Evolutionary conservation across 2,329 filamentous ascomycete genomes (phyloP).

Genomic region (Arthrobotrys iridis): DNA sequence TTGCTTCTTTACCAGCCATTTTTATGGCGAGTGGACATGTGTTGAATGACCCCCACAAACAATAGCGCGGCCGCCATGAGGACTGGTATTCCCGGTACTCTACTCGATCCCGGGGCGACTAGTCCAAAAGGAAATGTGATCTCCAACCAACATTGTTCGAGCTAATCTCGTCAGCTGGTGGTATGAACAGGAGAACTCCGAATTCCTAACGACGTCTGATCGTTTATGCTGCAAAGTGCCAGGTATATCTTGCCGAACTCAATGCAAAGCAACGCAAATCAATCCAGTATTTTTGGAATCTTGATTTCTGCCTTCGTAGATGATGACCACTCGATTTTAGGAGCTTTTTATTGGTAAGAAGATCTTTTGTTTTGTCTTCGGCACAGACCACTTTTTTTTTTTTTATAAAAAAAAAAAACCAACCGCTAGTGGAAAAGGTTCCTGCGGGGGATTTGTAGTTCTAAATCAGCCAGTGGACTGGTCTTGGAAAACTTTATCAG

Average conservation of each 20-base stretch:
- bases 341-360: not conserved
- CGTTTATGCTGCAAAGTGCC: not conserved
- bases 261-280: not conserved
- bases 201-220: not conserved
- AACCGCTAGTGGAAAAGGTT: constrained; percentile 13
- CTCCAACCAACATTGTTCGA: constrained; percentile 7
- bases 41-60: not conserved
- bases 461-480: not conserved
- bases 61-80: too few species aligned
- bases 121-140: constrained; percentile 2
- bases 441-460: constrained; percentile 28
- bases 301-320: constrained; percentile 4
- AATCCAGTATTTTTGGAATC: not conserved
- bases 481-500: constrained; percentile 4
- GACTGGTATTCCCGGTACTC: not conserved
- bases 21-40: constrained; percentile 15
- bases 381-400: not conserved
- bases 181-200: not conserved
- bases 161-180: not conserved
- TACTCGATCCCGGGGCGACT: not conserved
- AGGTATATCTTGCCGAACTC: not conserved
- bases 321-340: too few species aligned
- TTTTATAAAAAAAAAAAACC: not conserved
- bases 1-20: constrained; percentile 49
- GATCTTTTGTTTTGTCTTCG: not conserved